These are phyloP conservation scores for Malus hybrid DNA, from an alignment of 331 rosid genomes.

Conservation along the genomic window DNA sequence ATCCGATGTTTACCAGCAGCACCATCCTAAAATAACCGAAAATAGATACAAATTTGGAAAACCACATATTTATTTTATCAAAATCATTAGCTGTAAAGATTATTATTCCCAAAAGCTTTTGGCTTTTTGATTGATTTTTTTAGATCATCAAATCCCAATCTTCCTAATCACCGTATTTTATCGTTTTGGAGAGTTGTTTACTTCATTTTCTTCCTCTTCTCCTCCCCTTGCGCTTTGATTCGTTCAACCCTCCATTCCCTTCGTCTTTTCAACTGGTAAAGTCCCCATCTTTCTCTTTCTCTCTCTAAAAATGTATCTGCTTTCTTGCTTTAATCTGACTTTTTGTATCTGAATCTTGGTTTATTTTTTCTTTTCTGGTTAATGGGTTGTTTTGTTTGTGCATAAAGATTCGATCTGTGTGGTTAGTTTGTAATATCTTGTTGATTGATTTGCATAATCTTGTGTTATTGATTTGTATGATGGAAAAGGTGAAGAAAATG, in stretches of 20 bases:
- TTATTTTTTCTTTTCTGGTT: background rate
- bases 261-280: slow-evolving; percentile 18
- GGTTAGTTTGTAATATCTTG: background rate
- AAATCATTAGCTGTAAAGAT: no score
- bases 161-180: background rate
- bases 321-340: background rate
- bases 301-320: background rate
- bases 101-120: background rate
- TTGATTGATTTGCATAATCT: background rate
- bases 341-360: background rate
- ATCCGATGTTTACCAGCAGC: slow-evolving; percentile 69
- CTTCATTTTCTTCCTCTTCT: background rate
- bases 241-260: background rate
- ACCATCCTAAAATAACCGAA: slow-evolving; percentile 48
- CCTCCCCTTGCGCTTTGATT: background rate
- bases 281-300: background rate
- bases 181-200: background rate
- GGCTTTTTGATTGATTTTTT: background rate
- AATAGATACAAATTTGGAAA: background rate
- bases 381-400: background rate
- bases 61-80: background rate
- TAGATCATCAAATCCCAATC: background rate
- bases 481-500: background rate
- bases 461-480: background rate
- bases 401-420: slow-evolving; percentile 2